Base-by-base conservation (phyloP, 768 basidiomycete species). In the Cyathus striatus region DNA sequence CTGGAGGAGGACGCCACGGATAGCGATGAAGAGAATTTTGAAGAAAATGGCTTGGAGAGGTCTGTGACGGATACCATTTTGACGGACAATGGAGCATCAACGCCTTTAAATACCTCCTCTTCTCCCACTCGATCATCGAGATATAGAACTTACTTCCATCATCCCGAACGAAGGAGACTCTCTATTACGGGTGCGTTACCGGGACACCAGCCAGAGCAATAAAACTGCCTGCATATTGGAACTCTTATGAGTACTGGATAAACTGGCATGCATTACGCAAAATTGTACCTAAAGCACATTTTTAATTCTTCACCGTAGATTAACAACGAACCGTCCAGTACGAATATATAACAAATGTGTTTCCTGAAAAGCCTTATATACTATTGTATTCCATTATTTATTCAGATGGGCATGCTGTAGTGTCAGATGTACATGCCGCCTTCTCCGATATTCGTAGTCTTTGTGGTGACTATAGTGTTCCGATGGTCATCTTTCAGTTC, bases 61-160 rank as follows among this genome's bases (percentile, higher is more conserved):
- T 53, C 51, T 6, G 43, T 58, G 23, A 58, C 58, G 24, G 59
- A 61, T 46, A 58, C 64, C 41, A 49, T 53, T 48, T 47, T 54
- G 22, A 57, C 54, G 20, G 41, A 40, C 48, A 5, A 54, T 41
- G 37, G 30, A 50, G 41, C 50, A 42, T 12, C 48, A 5, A 37
- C 32, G 20, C 10, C 35, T 41, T 12, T 26, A 36, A 59, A 10
- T 20, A 18, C 35, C 18, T 16, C 35, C 13, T 13, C 35, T 10
- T 37, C 66, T 5, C 65, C 70, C n/a, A 65, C 72, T 14, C 56
- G 70, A 45, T 59, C 66, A 43, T 81, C 77, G 49, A 68, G 86
- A 22, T 84, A 88, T 59, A 76, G 78, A 24, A 90, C 86, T 21
- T 90, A 90, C 53, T 91, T 84, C 51, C 90, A 90, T 58, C 90